phyloP scores from a whole-genome alignment of 176 grass and related monocot species.

The Musa schizocarpa region DNA sequence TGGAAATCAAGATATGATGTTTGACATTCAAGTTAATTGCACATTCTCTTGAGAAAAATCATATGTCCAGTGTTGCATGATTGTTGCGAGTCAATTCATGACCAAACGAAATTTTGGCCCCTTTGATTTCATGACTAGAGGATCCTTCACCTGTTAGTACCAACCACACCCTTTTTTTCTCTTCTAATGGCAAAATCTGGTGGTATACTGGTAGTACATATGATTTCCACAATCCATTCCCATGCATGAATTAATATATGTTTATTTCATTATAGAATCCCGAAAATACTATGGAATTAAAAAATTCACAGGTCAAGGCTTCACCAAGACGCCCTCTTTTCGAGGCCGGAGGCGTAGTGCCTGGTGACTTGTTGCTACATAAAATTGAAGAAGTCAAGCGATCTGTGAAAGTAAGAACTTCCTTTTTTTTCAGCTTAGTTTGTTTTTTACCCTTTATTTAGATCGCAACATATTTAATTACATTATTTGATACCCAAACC shows the following conservation, averaged over 20 bases:
- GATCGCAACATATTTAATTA: neutral
- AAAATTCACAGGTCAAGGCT: constrained; percentile 29
- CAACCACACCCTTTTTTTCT: too few species aligned
- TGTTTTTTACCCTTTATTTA: neutral
- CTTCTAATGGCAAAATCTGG: too few species aligned
- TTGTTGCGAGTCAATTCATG: too few species aligned
- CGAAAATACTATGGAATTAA: neutral
- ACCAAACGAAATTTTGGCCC: too few species aligned
- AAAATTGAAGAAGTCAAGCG: constrained; percentile 48
- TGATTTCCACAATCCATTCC: too few species aligned
- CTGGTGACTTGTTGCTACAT: constrained; percentile 39
- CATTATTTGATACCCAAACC: constrained; percentile 3
- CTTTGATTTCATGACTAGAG: too few species aligned
- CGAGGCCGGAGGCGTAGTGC: constrained; percentile 22
- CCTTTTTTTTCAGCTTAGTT: neutral
- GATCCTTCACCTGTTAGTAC: too few species aligned
- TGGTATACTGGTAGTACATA: too few species aligned
- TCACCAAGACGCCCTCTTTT: constrained; percentile 12
- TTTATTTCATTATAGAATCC: neutral
- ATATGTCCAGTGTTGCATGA: too few species aligned
- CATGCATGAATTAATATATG: neutral
- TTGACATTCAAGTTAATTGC: too few species aligned
- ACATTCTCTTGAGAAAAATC: too few species aligned
- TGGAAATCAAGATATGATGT: too few species aligned
- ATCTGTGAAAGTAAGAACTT: constrained; percentile 41